A percentile compares a stretch with the other conserved stretches of the same genome.
These are phyloP conservation scores for Narthecium ossifragum DNA, from an alignment of 106 monocot species.

Conservation along the genomic window DNA sequence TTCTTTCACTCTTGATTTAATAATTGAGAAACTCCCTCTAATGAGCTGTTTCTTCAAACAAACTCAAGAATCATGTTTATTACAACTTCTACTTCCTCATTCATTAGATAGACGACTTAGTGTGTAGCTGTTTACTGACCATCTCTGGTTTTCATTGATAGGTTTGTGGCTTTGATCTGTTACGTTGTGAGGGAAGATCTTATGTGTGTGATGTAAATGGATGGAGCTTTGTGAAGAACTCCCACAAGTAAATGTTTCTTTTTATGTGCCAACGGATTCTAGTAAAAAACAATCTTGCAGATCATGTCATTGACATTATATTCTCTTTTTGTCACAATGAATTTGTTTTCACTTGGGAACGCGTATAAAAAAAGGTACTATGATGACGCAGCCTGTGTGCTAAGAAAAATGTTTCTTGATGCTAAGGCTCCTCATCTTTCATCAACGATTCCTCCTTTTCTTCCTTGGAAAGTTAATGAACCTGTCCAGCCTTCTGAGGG, in stretches of 20 bases:
- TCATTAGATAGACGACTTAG: no score
- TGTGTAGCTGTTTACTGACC: neutral
- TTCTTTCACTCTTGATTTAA: no score
- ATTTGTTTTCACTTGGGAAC: no score
- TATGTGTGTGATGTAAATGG: conserved; percentile 99
- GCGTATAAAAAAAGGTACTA: conserved; percentile 82
- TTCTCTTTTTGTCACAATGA: no score
- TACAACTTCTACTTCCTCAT: no score
- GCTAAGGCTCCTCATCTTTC: conserved; percentile 99
- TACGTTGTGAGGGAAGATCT: conserved; percentile 89
- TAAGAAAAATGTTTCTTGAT: conserved; percentile 96
- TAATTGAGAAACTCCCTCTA: no score
- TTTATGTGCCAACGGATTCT: no score
- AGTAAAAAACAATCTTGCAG: no score
- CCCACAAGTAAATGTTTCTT: conserved; percentile 78
- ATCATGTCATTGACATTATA: no score
- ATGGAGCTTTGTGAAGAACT: conserved; percentile 99
- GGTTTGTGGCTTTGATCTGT: conserved; percentile 99
- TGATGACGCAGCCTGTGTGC: conserved; percentile 96
- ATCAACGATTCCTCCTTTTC: conserved; percentile 78
- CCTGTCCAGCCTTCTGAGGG: conserved; percentile 63
- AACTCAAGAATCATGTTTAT: no score
- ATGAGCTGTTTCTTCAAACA: no score
- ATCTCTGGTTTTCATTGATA: conserved; percentile 14
- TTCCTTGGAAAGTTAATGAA: conserved; percentile 95